Percentiles rank a stretch among this genome's conserved stretches.
Evolutionary conservation across 176 grass and related monocot genomes (phyloP).

Genomic region (Luzula sylvatica): DNA sequence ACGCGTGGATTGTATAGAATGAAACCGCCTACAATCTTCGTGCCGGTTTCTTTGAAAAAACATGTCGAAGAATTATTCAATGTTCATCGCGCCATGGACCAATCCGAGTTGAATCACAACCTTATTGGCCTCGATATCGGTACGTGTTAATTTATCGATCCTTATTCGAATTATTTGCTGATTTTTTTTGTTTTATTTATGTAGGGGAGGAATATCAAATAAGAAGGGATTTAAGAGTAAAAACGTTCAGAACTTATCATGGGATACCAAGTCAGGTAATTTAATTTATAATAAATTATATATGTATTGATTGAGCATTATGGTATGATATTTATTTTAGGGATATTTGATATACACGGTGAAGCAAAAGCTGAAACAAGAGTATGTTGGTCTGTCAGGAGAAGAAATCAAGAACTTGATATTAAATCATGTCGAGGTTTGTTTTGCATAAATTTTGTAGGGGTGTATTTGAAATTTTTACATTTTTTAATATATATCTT

Average conservation of each 20-base stretch:
- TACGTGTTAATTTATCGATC: background rate
- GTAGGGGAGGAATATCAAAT: slow-evolving; percentile 63
- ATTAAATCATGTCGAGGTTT: slow-evolving; percentile 83
- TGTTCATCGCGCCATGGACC: slow-evolving; percentile 81
- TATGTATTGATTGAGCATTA: background rate
- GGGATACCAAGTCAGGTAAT: slow-evolving; percentile 76
- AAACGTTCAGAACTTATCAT: slow-evolving; percentile 88
- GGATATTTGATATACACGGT: slow-evolving; percentile 73
- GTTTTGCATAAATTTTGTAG: slow-evolving; percentile 17
- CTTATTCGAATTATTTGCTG: background rate
- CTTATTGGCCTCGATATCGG: slow-evolving; percentile 62
- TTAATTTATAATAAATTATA: background rate
- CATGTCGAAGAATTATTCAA: slow-evolving; percentile 65
- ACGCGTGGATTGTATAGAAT: slow-evolving; percentile 65
- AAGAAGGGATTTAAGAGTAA: slow-evolving; percentile 82
- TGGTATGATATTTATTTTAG: slow-evolving; percentile 30
- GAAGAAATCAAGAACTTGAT: slow-evolving; percentile 74
- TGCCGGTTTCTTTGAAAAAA: slow-evolving; percentile 49
- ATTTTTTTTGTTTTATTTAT: slow-evolving; percentile 16
- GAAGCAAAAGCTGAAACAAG: slow-evolving; percentile 85
- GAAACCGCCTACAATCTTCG: slow-evolving; percentile 83
- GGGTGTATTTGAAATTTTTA: no score
- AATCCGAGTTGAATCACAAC: slow-evolving; percentile 76
- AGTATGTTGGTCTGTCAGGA: slow-evolving; percentile 53
- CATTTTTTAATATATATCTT: slow-evolving; percentile 10